Evolutionary conservation across 352 stramenopile species (phyloP), one percentile per base, ranked within the genome.

Genomic region (Globisporangium heterothallicum): DNA sequence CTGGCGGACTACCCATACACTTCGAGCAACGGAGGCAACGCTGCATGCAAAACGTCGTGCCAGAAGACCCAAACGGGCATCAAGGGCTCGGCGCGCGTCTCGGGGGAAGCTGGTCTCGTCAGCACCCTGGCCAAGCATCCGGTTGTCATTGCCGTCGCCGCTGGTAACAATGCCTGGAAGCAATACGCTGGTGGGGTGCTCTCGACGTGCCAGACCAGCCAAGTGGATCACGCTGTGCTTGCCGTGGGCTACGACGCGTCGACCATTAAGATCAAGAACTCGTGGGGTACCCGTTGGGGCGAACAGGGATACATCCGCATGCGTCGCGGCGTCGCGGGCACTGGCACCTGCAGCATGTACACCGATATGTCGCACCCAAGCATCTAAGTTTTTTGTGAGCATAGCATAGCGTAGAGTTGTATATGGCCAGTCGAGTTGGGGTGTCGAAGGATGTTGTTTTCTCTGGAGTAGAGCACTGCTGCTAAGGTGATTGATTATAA

Each of bases 191-290:
- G 71, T 29, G 96, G 96, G 19, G 87, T 99, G 24, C 61, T 98
- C 27, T 71, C 62, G 40, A 64, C 45, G 12, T 86, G 70, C 29
- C 77, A 77, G 45, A 95, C 88, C 42, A 71, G 80, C 8, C 70
- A 89, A 21, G 79, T 99, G 53, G 95, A 99, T 68, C 97, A 99
- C 67, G 97, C 93, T 19, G 94, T 99, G 14, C 74, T 99, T 32
- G 85, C 91, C 4, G 91, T 98, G 24, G 96, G 96, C 19, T 99
- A 98, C 70, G 84, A 87, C 49, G 68, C 63, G 49, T 64, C 41
- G 0, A 72, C 59, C 26, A 96, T 93, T 70, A 97, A 97, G 56
- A 79, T 99, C 30, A 97, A 95, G 46, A 99, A 99, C 71, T 97
- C 94, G 44, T 99, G 94, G 96, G 96, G 95, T 30, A 57, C 71